Base-by-base conservation (phyloP, 495 filamentous ascomycete species). In the Penicillium riverlandense region DNA sequence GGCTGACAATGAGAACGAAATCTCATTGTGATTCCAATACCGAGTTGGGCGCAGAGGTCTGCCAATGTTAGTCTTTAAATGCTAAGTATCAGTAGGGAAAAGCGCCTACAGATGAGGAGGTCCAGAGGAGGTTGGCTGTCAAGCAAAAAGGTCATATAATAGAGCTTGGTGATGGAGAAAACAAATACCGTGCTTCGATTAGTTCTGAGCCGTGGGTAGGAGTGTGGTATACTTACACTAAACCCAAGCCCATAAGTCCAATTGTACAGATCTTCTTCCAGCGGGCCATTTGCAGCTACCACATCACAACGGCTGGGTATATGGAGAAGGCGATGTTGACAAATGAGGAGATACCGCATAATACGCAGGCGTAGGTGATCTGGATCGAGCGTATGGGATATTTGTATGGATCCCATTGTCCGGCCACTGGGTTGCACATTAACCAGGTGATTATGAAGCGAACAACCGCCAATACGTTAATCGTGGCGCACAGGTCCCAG, bases 381-480 rank as follows among this genome's bases (percentile, higher is more conserved):
- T 41, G 39, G n/a, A 41, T 29, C 8, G 22, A 11, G 28, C 39
- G 39, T 2, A 13, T 30, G 8, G 27, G 39, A 41, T 41, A 29
- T 8, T 8, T 41, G 27, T n/a, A 41, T n/a, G 39, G 39, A 32
- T 41, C 28, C 39, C 39, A 41, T 12, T 41, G 39, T n/a, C 39
- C 39, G 6, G 8, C 27, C 11, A 41, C 39, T 5, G 39, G 39
- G 29, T 41, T 29, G 28, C 39, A 41, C 29, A 31, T 32, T n/a
- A 41, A 31, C 22, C 22, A 41, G 12, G 39, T 41, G 15, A 41
- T 41, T 22, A 41, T 32, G 11, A 41, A 32, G 5, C 39, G 28
- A 32, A 30, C 39, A n/a, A 32, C 13, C n/a, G 39, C 39, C 27
- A 41, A 13, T 7, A 41, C 39, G 29, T 41, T 41, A 8, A 41